These are phyloP conservation scores for Ceratocystis alfenasii DNA, from an alignment of 2,329 filamentous ascomycete genomes.

Conservation along the genomic window DNA sequence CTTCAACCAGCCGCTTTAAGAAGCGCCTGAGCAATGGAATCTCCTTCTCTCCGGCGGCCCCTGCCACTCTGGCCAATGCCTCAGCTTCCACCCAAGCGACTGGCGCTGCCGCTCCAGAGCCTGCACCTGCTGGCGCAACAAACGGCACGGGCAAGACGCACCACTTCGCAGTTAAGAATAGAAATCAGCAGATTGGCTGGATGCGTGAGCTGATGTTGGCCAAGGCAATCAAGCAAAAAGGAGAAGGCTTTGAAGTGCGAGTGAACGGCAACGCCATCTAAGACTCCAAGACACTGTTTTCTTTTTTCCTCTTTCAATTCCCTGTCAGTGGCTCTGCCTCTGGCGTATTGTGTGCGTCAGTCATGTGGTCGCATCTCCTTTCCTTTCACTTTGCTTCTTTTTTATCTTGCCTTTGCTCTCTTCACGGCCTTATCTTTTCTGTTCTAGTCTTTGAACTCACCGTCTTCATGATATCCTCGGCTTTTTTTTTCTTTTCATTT, in stretches of 20 bases:
- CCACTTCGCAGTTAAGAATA: constrained; percentile 78
- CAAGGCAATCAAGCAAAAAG: constrained; percentile 75
- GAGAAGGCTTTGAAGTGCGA: constrained; percentile 68
- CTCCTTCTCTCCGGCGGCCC: constrained; percentile 13
- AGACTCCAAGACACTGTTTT: constrained; percentile 18
- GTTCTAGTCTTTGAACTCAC: constrained; percentile 21
- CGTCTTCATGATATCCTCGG: constrained; percentile 17
- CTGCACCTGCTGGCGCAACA: constrained; percentile 34
- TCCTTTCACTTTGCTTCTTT: constrained; percentile 20
- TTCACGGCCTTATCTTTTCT: constrained; percentile 12
- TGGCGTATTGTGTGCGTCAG: background rate
- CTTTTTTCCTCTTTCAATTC: constrained; percentile 13
- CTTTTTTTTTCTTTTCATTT: constrained; percentile 9
- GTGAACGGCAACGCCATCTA: constrained; percentile 70
- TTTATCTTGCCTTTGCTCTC: constrained; percentile 22
- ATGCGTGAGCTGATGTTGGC: constrained; percentile 88
- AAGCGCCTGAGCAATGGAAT: constrained; percentile 16
- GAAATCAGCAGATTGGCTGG: constrained; percentile 93
- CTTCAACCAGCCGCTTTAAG: constrained; percentile 14
- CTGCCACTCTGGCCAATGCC: constrained; percentile 30
- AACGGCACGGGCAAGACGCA: constrained; percentile 70
- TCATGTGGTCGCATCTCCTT: constrained; percentile 18
- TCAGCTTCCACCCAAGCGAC: constrained; percentile 34
- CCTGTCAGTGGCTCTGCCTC: constrained; percentile 16
- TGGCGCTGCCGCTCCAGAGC: constrained; percentile 21